Evolutionary conservation across 345 rosid species (phyloP).

Genomic region (Citrus medica): DNA sequence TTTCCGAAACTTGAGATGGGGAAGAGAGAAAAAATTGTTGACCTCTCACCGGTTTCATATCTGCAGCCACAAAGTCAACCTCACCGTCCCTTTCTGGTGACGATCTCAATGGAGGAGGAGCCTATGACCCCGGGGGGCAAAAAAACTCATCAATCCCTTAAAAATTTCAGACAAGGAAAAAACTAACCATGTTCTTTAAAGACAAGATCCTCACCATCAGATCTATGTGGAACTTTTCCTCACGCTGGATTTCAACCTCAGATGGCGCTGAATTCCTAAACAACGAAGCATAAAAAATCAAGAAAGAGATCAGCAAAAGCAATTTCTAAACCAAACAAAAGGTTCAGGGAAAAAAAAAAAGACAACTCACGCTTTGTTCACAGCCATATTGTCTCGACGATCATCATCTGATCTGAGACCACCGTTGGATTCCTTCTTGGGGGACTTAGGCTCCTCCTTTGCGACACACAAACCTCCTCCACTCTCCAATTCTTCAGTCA

Average conservation of each 20-base stretch:
- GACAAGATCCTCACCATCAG: constrained; percentile 68
- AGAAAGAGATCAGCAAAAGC: background rate
- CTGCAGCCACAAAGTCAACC: constrained; percentile 53
- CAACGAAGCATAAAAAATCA: background rate
- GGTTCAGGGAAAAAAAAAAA: background rate
- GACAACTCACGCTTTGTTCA: constrained; percentile 50
- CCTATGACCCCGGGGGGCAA: constrained; percentile 33
- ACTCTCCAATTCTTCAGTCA: constrained; percentile 35
- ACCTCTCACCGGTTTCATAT: constrained; percentile 70
- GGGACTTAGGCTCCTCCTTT: constrained; percentile 54
- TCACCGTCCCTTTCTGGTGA: constrained; percentile 84
- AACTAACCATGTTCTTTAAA: background rate
- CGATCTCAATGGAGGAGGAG: constrained; percentile 81
- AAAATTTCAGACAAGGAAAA: background rate
- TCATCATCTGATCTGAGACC: constrained; percentile 51
- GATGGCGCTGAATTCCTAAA: constrained; percentile 39
- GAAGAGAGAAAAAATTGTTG: constrained; percentile 8
- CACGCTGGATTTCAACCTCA: constrained; percentile 46
- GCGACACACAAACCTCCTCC: constrained; percentile 32
- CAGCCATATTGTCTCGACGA: constrained; percentile 29
- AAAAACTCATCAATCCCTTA: background rate
- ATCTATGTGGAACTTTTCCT: constrained; percentile 92
- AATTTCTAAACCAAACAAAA: background rate
- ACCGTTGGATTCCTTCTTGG: constrained; percentile 52
- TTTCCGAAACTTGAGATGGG: background rate